Evolutionary conservation across 2,329 filamentous ascomycete genomes (phyloP), one percentile per base, ranked within the genome.

Genomic region (Apiospora aurea): DNA sequence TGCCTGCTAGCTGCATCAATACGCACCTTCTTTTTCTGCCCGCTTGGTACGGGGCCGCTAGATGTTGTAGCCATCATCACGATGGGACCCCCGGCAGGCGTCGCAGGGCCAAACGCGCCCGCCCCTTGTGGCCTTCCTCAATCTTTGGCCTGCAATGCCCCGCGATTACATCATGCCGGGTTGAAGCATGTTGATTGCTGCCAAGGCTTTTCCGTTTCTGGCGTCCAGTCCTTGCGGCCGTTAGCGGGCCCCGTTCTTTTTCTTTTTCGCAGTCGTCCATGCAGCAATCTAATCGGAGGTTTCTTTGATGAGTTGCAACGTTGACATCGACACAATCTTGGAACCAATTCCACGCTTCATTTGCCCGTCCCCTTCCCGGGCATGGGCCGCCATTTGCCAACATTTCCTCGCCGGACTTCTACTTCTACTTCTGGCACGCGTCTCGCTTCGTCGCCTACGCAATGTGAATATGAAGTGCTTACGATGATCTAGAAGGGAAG

Each of bases 81-180:
- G 4, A 64, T 41, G 57, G 57, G 41, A 41, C 57, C 34, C 57
- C 57, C 18, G n/a, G n/a, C n/a, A n/a, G n/a, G n/a, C n/a, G n/a
- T n/a, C n/a, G 34, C 57, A 64, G 5, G 34, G 34, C 53, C 53
- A 61, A 38, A 38, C n/a, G 18, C 38, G 38, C 29, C 53, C 26
- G 51, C 26, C 51, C 51, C 51, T 34, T n/a, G n/a, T n/a, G n/a
- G n/a, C n/a, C n/a, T 24, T 13, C n/a, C 5, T 61, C 53, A 38
- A 38, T 61, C 18, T 38, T 29, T 38, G 53, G 57, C 29, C 34
- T 41, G 34, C 21, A 34, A n/a, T 64, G 57, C 57, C 57, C 57
- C 57, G 57, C 57, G 29, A 61, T 64, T 64, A 64, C 57, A 64
- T 64, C 57, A 64, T 64, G 34, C 29, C 34, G 57, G 57, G n/a